A percentile compares a stretch with the other conserved stretches of the same genome.
Conservation (phyloP, 441 rosid species). For the Gossypium davidsonii region DNA sequence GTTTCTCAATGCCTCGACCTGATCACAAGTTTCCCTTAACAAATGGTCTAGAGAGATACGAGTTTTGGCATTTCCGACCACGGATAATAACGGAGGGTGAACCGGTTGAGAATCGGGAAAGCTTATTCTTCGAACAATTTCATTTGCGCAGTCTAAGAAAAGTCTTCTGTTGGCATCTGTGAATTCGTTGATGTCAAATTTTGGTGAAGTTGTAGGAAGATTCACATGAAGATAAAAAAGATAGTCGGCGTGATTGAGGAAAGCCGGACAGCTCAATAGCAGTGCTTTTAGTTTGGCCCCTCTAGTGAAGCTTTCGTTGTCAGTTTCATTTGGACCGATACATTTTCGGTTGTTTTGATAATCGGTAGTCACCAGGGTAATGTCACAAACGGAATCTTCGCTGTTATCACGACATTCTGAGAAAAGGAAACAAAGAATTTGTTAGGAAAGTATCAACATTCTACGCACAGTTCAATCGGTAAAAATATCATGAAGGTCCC, state of each 20-base stretch:
- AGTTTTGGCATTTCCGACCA: conserved; percentile 23
- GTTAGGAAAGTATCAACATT: conserved; percentile 2
- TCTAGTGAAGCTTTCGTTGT: conserved; percentile 14
- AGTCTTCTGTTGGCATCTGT: conserved; percentile 28
- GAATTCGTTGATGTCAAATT: conserved; percentile 4
- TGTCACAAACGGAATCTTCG: conserved; percentile 24
- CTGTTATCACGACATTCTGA: conserved; percentile 27
- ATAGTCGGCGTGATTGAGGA: conserved; percentile 42
- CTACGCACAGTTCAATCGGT: not conserved
- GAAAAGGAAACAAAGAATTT: not conserved
- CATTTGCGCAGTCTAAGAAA: conserved; percentile 57
- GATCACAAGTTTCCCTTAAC: conserved; percentile 49
- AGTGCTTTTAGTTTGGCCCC: conserved; percentile 33
- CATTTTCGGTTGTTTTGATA: conserved; percentile 6
- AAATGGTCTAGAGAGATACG: conserved; percentile 39
- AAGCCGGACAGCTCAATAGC: conserved; percentile 38
- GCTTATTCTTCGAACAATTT: conserved; percentile 49
- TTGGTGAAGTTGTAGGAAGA: conserved; percentile 19
- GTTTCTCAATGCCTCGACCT: conserved; percentile 39
- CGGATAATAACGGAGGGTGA: conserved; percentile 16
- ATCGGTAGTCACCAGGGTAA: conserved; percentile 14
- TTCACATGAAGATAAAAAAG: conserved; percentile 36
- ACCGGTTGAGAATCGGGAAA: conserved; percentile 28
- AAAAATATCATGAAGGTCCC: too few relatives aligned
- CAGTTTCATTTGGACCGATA: not conserved